A percentile compares a stretch with the other conserved stretches of the same genome.
Conservation (phyloP, 768 basidiomycete genomes). For the Mycena kentingensis region DNA sequence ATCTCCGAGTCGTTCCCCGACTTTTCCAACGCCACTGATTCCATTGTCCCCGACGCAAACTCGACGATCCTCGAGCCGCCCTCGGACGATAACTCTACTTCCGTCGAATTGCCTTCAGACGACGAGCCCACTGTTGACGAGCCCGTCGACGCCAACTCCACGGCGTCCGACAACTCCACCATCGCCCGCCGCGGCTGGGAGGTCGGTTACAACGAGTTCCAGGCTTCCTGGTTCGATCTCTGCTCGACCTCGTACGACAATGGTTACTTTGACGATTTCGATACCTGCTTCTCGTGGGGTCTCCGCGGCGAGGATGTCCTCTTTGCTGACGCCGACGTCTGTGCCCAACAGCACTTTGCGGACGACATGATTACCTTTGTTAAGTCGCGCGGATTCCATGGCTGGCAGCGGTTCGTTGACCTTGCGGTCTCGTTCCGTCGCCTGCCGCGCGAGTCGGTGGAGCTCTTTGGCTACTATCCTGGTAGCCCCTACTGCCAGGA, state of each 20-base stretch:
- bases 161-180: conserved; percentile 6
- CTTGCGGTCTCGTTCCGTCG: conserved; percentile 45
- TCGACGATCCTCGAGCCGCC: conserved; percentile 25
- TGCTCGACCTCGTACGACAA: conserved; percentile 46
- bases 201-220: conserved; percentile 31
- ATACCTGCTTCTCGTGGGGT: conserved; percentile 45
- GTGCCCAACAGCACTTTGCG: conserved; percentile 51
- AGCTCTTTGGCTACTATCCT: conserved; percentile 44
- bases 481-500: conserved; percentile 49
- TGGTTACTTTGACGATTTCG: conserved; percentile 35
- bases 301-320: conserved; percentile 45
- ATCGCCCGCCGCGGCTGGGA: conserved; percentile 3
- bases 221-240: conserved; percentile 46
- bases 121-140: background rate
- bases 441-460: conserved; percentile 46
- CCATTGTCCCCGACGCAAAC: conserved; percentile 11
- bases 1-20: conserved; percentile 21
- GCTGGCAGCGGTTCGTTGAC: conserved; percentile 42
- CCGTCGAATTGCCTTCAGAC: background rate
- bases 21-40: conserved; percentile 8
- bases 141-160: background rate
- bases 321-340: conserved; percentile 46
- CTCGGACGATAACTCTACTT: conserved; percentile 2
- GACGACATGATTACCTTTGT: conserved; percentile 55
- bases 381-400: conserved; percentile 43